These are phyloP conservation scores for Chondrus crispus DNA, from an alignment of 23 red algal genomes.

Conservation along the genomic window DNA sequence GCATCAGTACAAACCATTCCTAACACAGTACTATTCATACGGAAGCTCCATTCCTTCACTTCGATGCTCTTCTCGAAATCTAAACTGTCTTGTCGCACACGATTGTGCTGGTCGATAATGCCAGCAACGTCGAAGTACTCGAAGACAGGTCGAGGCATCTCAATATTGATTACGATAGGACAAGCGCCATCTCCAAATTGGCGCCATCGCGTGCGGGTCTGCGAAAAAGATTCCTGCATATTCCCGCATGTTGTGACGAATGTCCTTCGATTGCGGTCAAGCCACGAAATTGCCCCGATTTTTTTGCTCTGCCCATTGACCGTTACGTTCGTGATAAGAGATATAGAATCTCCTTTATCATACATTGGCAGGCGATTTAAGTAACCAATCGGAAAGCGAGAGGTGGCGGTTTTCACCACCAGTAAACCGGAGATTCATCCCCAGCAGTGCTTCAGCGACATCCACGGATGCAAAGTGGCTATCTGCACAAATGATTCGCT, in stretches of 20 bases:
- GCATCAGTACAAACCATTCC: neutral
- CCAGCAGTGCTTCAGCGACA: neutral
- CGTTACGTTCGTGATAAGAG: neutral
- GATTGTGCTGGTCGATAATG: constrained; percentile 17
- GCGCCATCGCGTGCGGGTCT: neutral
- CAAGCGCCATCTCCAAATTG: neutral
- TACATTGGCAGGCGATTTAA: neutral
- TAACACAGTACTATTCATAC: neutral
- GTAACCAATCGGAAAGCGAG: neutral
- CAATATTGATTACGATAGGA: neutral
- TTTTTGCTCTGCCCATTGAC: neutral
- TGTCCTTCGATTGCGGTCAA: neutral
- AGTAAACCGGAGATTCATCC: neutral
- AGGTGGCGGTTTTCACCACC: constrained; percentile 22
- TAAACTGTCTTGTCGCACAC: neutral
- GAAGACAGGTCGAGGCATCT: neutral
- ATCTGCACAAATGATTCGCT: constrained; percentile 1
- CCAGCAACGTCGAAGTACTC: neutral
- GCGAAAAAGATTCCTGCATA: neutral
- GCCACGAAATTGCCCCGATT: neutral
- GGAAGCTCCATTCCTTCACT: neutral
- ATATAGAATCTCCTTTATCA: neutral
- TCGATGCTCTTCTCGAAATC: constrained; percentile 6
- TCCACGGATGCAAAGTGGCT: neutral
- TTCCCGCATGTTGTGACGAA: neutral